Percentiles rank a stretch among this genome's conserved stretches.
phyloP scores from a whole-genome alignment of 306 rosid genomes.

The Medicago arabica region DNA sequence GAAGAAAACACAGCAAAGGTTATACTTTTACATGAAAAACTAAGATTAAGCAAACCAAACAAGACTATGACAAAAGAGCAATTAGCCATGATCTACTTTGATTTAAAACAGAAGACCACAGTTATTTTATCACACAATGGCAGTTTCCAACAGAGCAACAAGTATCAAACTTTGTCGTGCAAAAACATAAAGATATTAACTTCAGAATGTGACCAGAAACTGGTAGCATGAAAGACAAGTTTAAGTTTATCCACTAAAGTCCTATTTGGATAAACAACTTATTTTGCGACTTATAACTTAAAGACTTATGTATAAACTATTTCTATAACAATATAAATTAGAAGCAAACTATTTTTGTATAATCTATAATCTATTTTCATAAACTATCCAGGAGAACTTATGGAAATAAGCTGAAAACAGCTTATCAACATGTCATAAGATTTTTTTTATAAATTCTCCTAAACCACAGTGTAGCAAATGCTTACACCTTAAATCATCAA shows the following conservation, averaged over 20 bases:
- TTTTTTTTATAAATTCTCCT: too few relatives aligned
- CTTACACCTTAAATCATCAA: not conserved
- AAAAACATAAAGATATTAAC: not conserved
- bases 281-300: too few relatives aligned
- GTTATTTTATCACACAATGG: not conserved
- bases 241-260: not conserved
- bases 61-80: not conserved
- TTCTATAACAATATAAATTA: too few relatives aligned
- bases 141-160: not conserved
- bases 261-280: too few relatives aligned
- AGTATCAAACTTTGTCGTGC: not conserved
- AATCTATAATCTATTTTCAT: too few relatives aligned
- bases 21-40: not conserved
- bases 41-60: not conserved
- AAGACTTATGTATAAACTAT: too few relatives aligned
- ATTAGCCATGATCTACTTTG: not conserved
- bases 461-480: too few relatives aligned
- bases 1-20: not conserved
- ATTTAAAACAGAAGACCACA: not conserved
- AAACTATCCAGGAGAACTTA: too few relatives aligned
- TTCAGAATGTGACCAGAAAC: not conserved
- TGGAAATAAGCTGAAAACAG: too few relatives aligned
- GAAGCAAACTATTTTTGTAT: too few relatives aligned
- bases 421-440: too few relatives aligned
- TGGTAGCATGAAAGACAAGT: not conserved